Evolutionary conservation across 176 grass and related monocot genomes (phyloP), one percentile per base, ranked within the genome.

Genomic region (Paspalum notatum): DNA sequence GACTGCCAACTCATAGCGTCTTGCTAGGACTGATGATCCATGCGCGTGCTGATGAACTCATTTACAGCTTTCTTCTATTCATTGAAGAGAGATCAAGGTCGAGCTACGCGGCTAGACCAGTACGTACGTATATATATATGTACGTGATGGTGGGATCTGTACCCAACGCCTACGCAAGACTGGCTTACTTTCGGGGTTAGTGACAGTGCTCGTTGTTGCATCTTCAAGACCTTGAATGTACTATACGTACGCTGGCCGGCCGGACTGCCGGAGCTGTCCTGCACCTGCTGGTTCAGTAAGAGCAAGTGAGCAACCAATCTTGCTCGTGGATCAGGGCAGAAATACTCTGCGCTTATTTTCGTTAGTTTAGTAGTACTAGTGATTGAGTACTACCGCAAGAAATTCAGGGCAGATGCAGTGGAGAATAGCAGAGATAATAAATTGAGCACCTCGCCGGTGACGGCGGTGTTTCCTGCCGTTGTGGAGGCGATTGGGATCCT

Each of bases 231-330:
- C 55, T 55, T 17, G 74, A 59, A n/a, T 66, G 38, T 6, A 17
- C 26, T 38, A 18, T 7, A 55, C 9, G 5, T 57, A 14, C 40
- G 32, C 14, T 58, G 20, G 6, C 39, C 53, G 21, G 7, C 5
- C 72, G 4, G 47, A 32, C 32, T 32, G 14, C 3, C 46, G 7
- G 7, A 43, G 42, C 24, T 62, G 75, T 78, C 75, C 59, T 78
- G 44, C 59, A 64, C 75, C 59, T 78, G 44, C 59, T 38, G 46
- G 20, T 77, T 77, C 75, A 78, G 75, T 78, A 78, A 27, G 22
- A 78, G 43, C 42, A 46, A 14, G 58, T 61, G 57, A 60, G 75
- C 75, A 78, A 39, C 46, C 49, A 64, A 64, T 62, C 43, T 62
- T 0, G 72, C 7, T 59, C 42, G 22, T n/a, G n/a, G n/a, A n/a